These are phyloP conservation scores for Colletotrichum sp. DNA, from an alignment of 2,329 filamentous ascomycete species.

Conservation along the genomic window DNA sequence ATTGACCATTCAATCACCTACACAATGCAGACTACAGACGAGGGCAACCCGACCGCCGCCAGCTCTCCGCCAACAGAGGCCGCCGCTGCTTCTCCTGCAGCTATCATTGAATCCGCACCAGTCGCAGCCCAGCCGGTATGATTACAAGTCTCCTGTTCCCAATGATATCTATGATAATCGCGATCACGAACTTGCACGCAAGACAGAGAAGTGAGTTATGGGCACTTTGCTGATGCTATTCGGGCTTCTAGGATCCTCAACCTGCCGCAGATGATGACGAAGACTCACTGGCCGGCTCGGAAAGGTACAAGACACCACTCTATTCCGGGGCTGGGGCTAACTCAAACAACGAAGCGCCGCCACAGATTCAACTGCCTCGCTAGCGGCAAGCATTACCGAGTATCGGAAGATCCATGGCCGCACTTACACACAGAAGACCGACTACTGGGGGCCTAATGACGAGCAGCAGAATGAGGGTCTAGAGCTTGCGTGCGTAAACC, in stretches of 20 bases:
- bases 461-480: constrained; percentile 17
- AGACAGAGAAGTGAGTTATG: background rate
- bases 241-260: background rate
- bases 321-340: background rate
- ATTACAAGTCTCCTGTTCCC: background rate
- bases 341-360: background rate
- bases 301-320: background rate
- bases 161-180: background rate
- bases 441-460: constrained; percentile 19
- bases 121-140: background rate
- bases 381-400: constrained; percentile 5
- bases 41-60: background rate
- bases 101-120: background rate
- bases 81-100: background rate
- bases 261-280: background rate
- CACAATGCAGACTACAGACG: background rate
- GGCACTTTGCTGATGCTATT: background rate
- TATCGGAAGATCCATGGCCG: constrained; percentile 16
- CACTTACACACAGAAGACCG: constrained; percentile 12
- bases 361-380: background rate
- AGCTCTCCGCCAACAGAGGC: background rate
- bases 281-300: background rate
- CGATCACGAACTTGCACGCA: background rate
- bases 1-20: background rate
- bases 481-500: background rate